phyloP scores from a whole-genome alignment of 768 basidiomycete genomes.

The Tricholoma bakamatsutake region DNA sequence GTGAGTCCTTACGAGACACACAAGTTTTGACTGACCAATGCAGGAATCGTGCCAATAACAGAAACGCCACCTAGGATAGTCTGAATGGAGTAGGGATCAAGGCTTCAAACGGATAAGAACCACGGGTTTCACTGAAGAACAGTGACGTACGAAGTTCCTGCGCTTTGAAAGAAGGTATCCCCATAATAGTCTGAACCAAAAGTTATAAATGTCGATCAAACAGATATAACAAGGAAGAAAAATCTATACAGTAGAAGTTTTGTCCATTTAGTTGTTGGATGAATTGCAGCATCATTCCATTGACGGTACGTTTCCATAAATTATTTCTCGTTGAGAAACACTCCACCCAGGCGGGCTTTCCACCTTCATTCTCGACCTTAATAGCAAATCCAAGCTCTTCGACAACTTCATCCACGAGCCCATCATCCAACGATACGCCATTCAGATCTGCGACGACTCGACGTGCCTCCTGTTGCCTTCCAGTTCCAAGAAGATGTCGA shows the following conservation, averaged over 20 bases:
- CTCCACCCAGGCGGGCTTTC: constrained; percentile 73
- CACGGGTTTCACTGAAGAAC: background rate
- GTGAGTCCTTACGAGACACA: background rate
- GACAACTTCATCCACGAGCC: constrained; percentile 51
- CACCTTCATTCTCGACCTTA: constrained; percentile 70
- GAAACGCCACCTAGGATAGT: constrained; percentile 71
- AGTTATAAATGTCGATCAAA: background rate
- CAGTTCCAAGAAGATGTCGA: constrained; percentile 63
- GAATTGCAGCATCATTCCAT: constrained; percentile 82
- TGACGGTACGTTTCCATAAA: constrained; percentile 68
- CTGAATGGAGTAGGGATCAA: constrained; percentile 71
- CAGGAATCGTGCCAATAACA: constrained; percentile 66
- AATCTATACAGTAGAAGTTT: constrained; percentile 64
- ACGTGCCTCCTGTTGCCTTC: constrained; percentile 48
- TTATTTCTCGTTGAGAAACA: constrained; percentile 66
- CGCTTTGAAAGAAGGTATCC: constrained; percentile 74
- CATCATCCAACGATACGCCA: constrained; percentile 51
- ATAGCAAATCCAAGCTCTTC: constrained; percentile 65
- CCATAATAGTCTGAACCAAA: constrained; percentile 62
- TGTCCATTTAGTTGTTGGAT: constrained; percentile 79
- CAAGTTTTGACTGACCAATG: constrained; percentile 35
- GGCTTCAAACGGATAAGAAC: constrained; percentile 21
- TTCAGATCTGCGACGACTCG: constrained; percentile 63
- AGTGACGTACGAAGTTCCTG: constrained; percentile 49
- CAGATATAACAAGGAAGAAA: background rate